Evolutionary conservation across 2,329 filamentous ascomycete species (phyloP), one percentile per base, ranked within the genome.

Genomic region (Aspergillus pseudonomiae): DNA sequence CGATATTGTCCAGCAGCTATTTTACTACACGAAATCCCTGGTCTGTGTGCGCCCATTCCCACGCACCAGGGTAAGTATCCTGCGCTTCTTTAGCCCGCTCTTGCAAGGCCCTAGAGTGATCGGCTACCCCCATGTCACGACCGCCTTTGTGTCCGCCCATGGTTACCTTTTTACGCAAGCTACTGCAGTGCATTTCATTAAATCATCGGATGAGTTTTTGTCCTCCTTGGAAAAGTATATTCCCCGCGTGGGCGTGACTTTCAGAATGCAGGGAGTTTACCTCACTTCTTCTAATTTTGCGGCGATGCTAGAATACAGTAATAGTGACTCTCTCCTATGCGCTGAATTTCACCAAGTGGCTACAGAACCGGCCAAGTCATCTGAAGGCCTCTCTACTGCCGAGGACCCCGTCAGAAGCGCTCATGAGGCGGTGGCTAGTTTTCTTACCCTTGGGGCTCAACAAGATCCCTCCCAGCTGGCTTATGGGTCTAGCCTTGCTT

Each of bases 21-120:
- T 86, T 69, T 84, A 85, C 64, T 89, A 89, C 67, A 81, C 81
- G 3, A 86, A 86, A 64, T 85, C 86, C 2, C 75, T 89, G 45
- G 82, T 84, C 28, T 85, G 82, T 67, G 78, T 85, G 3, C 79
- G 83, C 41, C 82, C 85, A 0, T 89, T 88, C 69, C 74, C 77
- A 2, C 86, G 83, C 70, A 83, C 87, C 19, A 78, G 81, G 16
- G 85, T 88, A 39, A 86, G 84, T 19, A 83, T 89, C 52, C 73
- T 82, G 48, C 84, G 85, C 1, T 73, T 88, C 2, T 83, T 88
- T 68, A 81, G 81, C 57, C 84, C 85, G 0, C 77, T 83, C 30
- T 73, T 86, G 46, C 75, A 80, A 43, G 75, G 77, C 6, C 69
- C 75, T 52, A 71, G 77, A 60, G 67, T 80, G 5, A 56, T 70